Conservation (phyloP, 495 filamentous ascomycete species). For the Bacidia gigantensis region DNA sequence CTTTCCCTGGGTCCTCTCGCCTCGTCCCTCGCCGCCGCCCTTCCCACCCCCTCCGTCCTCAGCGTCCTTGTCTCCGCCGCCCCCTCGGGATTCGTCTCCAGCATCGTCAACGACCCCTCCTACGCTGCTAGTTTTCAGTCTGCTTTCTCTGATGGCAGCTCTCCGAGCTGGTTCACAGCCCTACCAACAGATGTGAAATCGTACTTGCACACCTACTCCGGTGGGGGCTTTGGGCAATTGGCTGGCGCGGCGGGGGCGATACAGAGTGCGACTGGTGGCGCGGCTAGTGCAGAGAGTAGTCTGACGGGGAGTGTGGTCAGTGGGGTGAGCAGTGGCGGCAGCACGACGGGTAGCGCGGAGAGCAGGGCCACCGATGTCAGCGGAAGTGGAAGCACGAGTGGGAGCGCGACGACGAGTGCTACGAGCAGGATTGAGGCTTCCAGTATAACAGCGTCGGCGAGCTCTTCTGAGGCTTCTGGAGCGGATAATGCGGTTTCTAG, state of each 20-base stretch:
- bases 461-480: constrained; percentile 2
- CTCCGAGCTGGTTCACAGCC: constrained; percentile 21
- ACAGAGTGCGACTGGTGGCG: constrained; percentile 1
- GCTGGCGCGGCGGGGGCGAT: constrained; percentile 12
- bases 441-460: constrained; percentile 1
- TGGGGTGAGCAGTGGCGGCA: not conserved
- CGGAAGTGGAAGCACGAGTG: constrained; percentile 1
- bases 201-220: constrained; percentile 19
- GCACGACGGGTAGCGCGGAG: not conserved
- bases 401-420: not conserved
- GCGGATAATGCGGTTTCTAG: constrained; percentile 5
- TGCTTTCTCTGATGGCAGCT: constrained; percentile 15
- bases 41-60: constrained; percentile 20
- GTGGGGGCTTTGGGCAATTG: constrained; percentile 9
- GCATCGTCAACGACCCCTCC: constrained; percentile 18
- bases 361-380: not conserved
- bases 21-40: constrained; percentile 14
- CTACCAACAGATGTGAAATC: constrained; percentile 18
- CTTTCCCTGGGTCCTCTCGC: constrained; percentile 16
- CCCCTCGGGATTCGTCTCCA: constrained; percentile 16
- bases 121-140: constrained; percentile 16
- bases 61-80: constrained; percentile 18
- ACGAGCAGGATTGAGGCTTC: not conserved
- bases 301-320: constrained; percentile 3
- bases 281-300: constrained; percentile 10